Base-by-base conservation (phyloP, 352 stramenopile species). In the Pythium phragmiticola region DNA sequence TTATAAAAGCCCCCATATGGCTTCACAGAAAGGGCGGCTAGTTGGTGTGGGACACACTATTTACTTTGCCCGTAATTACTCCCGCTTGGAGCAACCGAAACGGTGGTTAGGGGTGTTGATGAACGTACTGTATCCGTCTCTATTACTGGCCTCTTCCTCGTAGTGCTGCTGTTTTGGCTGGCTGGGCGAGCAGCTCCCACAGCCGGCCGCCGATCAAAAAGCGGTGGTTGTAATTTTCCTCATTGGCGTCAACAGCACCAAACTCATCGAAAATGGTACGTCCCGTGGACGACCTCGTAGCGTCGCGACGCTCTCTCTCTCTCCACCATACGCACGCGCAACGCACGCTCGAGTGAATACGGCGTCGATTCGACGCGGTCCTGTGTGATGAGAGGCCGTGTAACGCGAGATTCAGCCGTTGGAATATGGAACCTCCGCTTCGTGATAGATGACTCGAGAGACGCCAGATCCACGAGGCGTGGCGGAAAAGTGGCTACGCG, bases 251-350 rank as follows among this genome's bases (percentile, higher is more conserved):
- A 71, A 66, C 64, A 72, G 60, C 60, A 72, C 58, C 58, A 72
- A 68, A 56, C 65, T 68, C 60, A 61, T 72, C 45, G 58, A 72
- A 67, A 72, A 72, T 72, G 65, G 65, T 72, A 66, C 65, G 65
- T 72, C 41, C 53, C 26, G n/a, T 9, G 7, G 30, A 19, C 33
- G 17, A 21, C n/a, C 12, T 30, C 13, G 43, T 50, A 3, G 41
- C 47, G 30, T 33, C 63, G 56, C 37, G n/a, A 3, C n/a, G 28
- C 26, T 4, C 36, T 28, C 59, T 57, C 59, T 66, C 49, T 56
- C 46, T 55, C 48, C 23, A 45, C 41, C 8, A 7, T 12, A 28
- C 7, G 26, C 14, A 16, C 19, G 33, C 11, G 30, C 17, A 7
- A 17, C 50, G 50, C 7, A 19, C 8, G 7, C 17, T 13, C 53